Percentiles rank a stretch among this genome's conserved stretches.
Conservation (phyloP, 2,329 filamentous ascomycete genomes). For the Fusarium luffae region DNA sequence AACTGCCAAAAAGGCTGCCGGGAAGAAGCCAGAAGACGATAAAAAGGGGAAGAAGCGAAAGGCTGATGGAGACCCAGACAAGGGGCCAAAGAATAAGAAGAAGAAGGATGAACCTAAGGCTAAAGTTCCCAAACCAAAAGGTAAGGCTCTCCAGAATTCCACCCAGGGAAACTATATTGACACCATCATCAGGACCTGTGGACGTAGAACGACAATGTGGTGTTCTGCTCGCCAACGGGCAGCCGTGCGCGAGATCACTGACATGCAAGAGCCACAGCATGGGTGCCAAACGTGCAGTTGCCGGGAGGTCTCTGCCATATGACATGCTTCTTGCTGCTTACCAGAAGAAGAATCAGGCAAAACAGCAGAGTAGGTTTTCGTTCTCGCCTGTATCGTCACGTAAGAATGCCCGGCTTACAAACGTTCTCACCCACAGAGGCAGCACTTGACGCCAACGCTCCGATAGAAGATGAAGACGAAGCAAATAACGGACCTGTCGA, state of each 20-base stretch:
- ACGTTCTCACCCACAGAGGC: slow-evolving; percentile 66
- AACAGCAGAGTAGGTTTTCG: slow-evolving; percentile 83
- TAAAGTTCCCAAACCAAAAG: slow-evolving; percentile 86
- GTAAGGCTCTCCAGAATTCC: slow-evolving; percentile 49
- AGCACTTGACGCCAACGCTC: slow-evolving; percentile 92
- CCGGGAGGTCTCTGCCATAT: slow-evolving; percentile 87
- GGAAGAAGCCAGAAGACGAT: slow-evolving; percentile 74
- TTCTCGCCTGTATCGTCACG: background rate
- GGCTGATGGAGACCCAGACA: slow-evolving; percentile 79
- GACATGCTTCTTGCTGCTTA: slow-evolving; percentile 90
- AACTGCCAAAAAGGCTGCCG: slow-evolving; percentile 70
- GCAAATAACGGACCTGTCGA: slow-evolving; percentile 84
- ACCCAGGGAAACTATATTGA: slow-evolving; percentile 25
- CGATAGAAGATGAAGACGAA: slow-evolving; percentile 86
- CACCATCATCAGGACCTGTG: slow-evolving; percentile 71
- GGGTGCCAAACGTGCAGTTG: slow-evolving; percentile 90
- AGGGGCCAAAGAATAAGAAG: slow-evolving; percentile 88
- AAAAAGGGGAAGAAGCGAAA: slow-evolving; percentile 82
- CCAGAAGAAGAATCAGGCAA: slow-evolving; percentile 98
- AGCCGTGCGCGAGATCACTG: slow-evolving; percentile 85
- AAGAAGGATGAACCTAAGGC: slow-evolving; percentile 93
- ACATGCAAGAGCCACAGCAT: slow-evolving; percentile 97
- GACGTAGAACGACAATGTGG: slow-evolving; percentile 95
- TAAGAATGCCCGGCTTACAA: slow-evolving; percentile 9
- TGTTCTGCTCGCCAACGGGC: slow-evolving; percentile 85